Evolutionary conservation across 2,329 filamentous ascomycete genomes (phyloP).

Genomic region (Parascedosporium putredinis): DNA sequence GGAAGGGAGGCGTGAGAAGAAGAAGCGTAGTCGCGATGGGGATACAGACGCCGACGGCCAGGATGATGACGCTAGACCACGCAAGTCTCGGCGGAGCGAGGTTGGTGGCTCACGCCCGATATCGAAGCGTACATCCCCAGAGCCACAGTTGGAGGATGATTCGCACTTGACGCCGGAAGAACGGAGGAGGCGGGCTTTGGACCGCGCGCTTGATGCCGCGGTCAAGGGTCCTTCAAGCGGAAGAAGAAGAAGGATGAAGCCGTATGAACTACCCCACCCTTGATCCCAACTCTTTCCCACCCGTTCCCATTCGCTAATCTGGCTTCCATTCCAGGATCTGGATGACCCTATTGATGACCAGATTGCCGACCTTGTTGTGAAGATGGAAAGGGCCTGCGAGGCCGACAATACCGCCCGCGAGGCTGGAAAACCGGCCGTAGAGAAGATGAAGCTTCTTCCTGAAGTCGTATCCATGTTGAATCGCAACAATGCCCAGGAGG

Average conservation of each 20-base stretch:
- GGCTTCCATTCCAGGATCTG: conserved; percentile 51
- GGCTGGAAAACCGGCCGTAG: conserved; percentile 68
- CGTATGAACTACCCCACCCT: conserved; percentile 3
- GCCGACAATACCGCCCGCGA: conserved; percentile 76
- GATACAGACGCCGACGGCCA: conserved; percentile 45
- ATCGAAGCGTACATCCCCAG: conserved; percentile 33
- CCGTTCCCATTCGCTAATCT: background rate
- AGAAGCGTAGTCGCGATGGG: conserved; percentile 39
- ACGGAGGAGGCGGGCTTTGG: conserved; percentile 70
- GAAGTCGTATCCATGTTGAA: conserved; percentile 83
- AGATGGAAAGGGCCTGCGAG: conserved; percentile 85
- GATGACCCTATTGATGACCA: conserved; percentile 85
- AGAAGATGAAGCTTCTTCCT: conserved; percentile 89
- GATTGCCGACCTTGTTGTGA: conserved; percentile 75
- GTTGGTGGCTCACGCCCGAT: conserved; percentile 34
- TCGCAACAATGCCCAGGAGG: conserved; percentile 74
- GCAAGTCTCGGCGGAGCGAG: conserved; percentile 36
- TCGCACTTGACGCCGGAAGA: conserved; percentile 76
- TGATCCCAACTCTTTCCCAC: background rate
- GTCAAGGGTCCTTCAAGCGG: conserved; percentile 63
- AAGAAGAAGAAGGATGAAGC: conserved; percentile 52
- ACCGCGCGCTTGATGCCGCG: conserved; percentile 78
- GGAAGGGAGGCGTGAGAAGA: conserved; percentile 61
- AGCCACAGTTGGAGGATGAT: conserved; percentile 69
- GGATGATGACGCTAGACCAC: conserved; percentile 31